Evolutionary conservation across 495 filamentous ascomycete genomes (phyloP).

Genomic region (Physcia stellaris): DNA sequence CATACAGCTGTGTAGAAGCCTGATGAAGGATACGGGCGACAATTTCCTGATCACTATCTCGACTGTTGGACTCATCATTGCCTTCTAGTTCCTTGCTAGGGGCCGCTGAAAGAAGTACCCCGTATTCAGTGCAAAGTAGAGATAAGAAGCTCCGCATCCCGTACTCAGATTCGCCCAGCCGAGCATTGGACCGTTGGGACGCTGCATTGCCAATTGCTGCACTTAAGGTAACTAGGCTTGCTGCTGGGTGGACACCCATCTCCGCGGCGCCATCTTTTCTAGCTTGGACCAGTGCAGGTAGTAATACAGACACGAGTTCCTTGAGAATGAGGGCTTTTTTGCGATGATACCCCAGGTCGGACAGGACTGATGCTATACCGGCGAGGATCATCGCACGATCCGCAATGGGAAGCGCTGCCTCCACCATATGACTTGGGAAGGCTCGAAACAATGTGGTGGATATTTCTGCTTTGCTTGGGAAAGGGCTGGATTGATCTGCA

Average conservation of each 20-base stretch:
- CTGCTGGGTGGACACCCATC: conserved; percentile 86
- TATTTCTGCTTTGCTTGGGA: conserved; percentile 51
- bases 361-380: conserved; percentile 72
- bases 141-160: conserved; percentile 15
- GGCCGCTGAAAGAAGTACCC: conserved; percentile 6
- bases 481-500: conserved; percentile 22
- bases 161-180: conserved; percentile 4
- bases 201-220: conserved; percentile 1
- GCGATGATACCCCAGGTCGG: conserved; percentile 58
- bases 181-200: background rate
- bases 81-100: background rate
- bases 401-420: conserved; percentile 39
- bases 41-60: conserved; percentile 26
- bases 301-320: conserved; percentile 69
- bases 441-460: conserved; percentile 56
- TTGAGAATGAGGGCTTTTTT: conserved; percentile 80
- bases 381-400: conserved; percentile 68
- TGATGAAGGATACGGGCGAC: conserved; percentile 37
- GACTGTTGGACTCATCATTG: background rate
- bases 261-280: conserved; percentile 86
- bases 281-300: conserved; percentile 79
- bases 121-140: conserved; percentile 17
- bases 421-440: conserved; percentile 46
- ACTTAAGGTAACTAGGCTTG: conserved; percentile 53
- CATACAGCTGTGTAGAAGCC: conserved; percentile 43